Conservation (phyloP, 352 stramenopile genomes). For the Globisporangium lucens region DNA sequence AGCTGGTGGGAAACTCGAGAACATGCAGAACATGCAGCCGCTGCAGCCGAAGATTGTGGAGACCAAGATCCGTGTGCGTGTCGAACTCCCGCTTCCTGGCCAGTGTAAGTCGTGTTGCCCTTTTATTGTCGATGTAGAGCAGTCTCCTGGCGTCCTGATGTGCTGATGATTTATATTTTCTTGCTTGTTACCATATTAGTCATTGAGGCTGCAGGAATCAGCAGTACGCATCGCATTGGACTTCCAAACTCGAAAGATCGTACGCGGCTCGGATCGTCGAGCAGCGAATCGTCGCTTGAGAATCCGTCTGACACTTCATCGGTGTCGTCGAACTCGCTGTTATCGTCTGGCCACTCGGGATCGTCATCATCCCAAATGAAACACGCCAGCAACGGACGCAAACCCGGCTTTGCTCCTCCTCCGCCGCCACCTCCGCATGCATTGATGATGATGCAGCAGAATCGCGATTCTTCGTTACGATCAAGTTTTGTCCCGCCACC, state of each 20-base stretch:
- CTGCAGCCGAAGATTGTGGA: conserved; percentile 63
- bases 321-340: conserved; percentile 24
- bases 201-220: conserved; percentile 43
- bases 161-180: background rate
- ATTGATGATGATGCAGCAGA: conserved; percentile 10
- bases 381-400: conserved; percentile 14
- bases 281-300: conserved; percentile 31
- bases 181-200: conserved; percentile 22
- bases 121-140: background rate
- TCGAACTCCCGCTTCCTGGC: conserved; percentile 71
- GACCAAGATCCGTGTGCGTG: conserved; percentile 54
- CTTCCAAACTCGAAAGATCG: conserved; percentile 23
- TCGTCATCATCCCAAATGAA: conserved; percentile 28
- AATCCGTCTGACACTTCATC: conserved; percentile 57
- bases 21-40: conserved; percentile 71
- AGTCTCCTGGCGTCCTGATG: conserved; percentile 11
- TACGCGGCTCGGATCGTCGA: conserved; percentile 33
- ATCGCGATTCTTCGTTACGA: conserved; percentile 7
- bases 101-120: conserved; percentile 50
- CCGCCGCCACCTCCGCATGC: conserved; percentile 15
- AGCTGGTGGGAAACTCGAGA: conserved; percentile 75
- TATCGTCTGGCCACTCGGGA: conserved; percentile 44
- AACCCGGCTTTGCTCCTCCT: conserved; percentile 25
- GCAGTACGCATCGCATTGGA: conserved; percentile 15
- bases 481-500: conserved; percentile 15